Base-by-base conservation (phyloP, 768 basidiomycete species). In the Clathrus columnatus region DNA sequence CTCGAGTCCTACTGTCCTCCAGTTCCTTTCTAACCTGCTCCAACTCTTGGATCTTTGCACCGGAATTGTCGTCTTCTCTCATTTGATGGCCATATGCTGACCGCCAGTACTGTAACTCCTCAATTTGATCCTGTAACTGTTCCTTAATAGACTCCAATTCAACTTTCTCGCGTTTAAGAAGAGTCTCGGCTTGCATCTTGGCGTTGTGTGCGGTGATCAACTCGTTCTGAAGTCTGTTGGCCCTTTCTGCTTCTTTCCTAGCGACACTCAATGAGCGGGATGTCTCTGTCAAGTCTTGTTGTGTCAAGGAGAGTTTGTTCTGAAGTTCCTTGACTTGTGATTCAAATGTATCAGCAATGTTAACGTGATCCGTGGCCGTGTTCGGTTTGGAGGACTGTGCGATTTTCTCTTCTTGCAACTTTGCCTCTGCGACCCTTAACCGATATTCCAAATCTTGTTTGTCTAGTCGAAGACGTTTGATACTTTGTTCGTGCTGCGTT, bases 391-490 rank as follows among this genome's bases (percentile, higher is more conserved):
- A 47, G 17, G 54, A 47, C 41, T 50, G 54, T 23, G 51, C 14
- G 4, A 50, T 45, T 17, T 48, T 54, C 11, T 32, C 21, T 20
- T 29, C 51, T 20, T 36, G 29, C 18, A 50, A 29, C 21, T 54
- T 44, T 1, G 57, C 29, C n/a, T 85, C 76, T 42, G 86, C 70
- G 61, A 85, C 82, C 42, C 74, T 76, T 28, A 86, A 72, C 16
- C 82, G 78, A 24, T 69, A 68, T 57, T 84, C 81, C 11, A 85
- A 74, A 6, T 67, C 72, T 29, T 64, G 57, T 59, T 85, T 86
- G 56, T 86, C 85, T 51, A 72, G 73, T 63, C 81, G 75, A 26
- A 84, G 65, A 21, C 54, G 54, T 48, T 55, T 55, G 4, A 55
- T 23, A n/a, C 48, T 45, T 7, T 27, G 7, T 23, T 47, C 11